Evolutionary conservation across 2,329 filamentous ascomycete species (phyloP).

Genomic region (Immersiporthe knoxdaviesiana): DNA sequence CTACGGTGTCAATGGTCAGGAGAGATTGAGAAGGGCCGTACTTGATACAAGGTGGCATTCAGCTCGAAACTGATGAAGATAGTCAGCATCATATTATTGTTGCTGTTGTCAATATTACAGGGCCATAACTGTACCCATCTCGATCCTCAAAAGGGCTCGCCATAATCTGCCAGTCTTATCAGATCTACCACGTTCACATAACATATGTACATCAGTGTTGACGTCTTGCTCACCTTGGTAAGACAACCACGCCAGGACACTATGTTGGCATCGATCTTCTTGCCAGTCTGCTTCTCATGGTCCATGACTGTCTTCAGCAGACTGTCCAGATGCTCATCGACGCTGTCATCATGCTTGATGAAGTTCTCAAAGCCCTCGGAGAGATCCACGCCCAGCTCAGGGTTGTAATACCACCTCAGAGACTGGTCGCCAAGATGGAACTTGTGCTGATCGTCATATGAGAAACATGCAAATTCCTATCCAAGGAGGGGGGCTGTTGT

Average conservation of each 20-base stretch:
- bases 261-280: slow-evolving; percentile 74
- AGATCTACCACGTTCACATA: background rate
- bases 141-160: slow-evolving; percentile 78
- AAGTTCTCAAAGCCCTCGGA: slow-evolving; percentile 83
- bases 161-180: slow-evolving; percentile 69
- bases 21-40: slow-evolving; percentile 45
- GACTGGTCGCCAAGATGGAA: slow-evolving; percentile 79
- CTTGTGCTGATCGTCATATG: slow-evolving; percentile 82
- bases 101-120: background rate
- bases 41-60: slow-evolving; percentile 91
- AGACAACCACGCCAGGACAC: slow-evolving; percentile 98
- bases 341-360: slow-evolving; percentile 76
- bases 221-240: slow-evolving; percentile 78
- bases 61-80: slow-evolving; percentile 75
- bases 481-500: slow-evolving; percentile 1
- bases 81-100: slow-evolving; percentile 9
- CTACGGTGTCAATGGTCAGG: slow-evolving; percentile 30
- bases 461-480: slow-evolving; percentile 90
- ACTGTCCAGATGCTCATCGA: slow-evolving; percentile 87
- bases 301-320: slow-evolving; percentile 75
- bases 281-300: slow-evolving; percentile 69
- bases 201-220: background rate
- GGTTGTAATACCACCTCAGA: slow-evolving; percentile 86
- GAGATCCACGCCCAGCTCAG: slow-evolving; percentile 70
- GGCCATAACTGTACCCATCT: slow-evolving; percentile 62